These are phyloP conservation scores for Phytophthora meadii DNA, from an alignment of 352 stramenopile genomes.

Conservation along the genomic window DNA sequence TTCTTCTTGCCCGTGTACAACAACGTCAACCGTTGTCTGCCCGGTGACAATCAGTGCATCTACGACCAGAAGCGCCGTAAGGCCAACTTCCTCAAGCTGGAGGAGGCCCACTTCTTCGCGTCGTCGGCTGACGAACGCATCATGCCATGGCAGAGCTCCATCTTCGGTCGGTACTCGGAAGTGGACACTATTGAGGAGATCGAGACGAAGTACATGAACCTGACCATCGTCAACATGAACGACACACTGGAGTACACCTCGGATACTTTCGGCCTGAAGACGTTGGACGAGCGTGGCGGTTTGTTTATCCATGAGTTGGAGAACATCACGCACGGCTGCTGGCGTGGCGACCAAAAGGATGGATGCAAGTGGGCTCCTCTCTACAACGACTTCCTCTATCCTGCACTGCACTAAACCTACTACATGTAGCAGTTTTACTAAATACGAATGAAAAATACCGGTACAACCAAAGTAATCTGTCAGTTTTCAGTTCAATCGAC, in stretches of 20 bases:
- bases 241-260: conserved; percentile 42
- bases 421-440: no score
- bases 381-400: conserved; percentile 49
- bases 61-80: conserved; percentile 40
- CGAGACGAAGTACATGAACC: conserved; percentile 33
- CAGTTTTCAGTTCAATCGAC: no score
- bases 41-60: conserved; percentile 13
- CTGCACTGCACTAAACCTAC: conserved; percentile 15
- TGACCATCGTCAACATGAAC: conserved; percentile 40
- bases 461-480: no score
- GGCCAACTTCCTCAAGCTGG: conserved; percentile 45
- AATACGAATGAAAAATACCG: no score
- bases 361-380: conserved; percentile 42
- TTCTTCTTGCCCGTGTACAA: conserved; percentile 21
- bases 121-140: conserved; percentile 41
- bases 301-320: conserved; percentile 35
- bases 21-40: conserved; percentile 29
- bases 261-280: conserved; percentile 46
- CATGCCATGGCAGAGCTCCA: conserved; percentile 48
- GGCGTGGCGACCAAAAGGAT: conserved; percentile 28
- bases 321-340: conserved; percentile 40
- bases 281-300: conserved; percentile 36
- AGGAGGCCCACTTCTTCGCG: conserved; percentile 50
- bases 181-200: conserved; percentile 40
- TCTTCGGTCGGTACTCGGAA: conserved; percentile 50